Conservation (phyloP, 345 rosid genomes). For the Erucastrum elatum region DNA sequence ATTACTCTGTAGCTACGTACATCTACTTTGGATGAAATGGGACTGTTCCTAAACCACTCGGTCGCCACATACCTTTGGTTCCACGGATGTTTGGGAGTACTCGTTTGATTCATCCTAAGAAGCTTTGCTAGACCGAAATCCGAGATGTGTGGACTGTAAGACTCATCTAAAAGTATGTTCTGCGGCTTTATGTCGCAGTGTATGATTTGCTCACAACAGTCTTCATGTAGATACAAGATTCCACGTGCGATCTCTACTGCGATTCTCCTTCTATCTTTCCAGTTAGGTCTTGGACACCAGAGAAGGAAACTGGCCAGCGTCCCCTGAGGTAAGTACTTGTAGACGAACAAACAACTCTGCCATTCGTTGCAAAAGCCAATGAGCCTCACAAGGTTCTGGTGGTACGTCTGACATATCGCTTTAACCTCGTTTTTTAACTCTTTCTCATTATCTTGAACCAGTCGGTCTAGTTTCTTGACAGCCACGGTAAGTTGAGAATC, state of each 20-base stretch:
- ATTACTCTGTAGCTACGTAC: constrained; percentile 43
- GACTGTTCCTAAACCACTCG: constrained; percentile 52
- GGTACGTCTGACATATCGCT: constrained; percentile 46
- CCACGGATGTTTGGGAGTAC: constrained; percentile 45
- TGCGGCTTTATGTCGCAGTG: constrained; percentile 60
- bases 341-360: constrained; percentile 44
- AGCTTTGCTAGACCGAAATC: constrained; percentile 54
- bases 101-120: constrained; percentile 42
- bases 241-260: constrained; percentile 42
- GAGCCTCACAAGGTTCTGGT: constrained; percentile 50
- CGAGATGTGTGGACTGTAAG: constrained; percentile 34
- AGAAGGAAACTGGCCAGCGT: constrained; percentile 41
- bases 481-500: constrained; percentile 41
- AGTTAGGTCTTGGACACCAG: constrained; percentile 34
- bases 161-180: constrained; percentile 45
- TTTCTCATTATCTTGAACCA: constrained; percentile 38
- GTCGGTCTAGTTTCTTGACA: constrained; percentile 45
- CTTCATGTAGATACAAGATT: constrained; percentile 48
- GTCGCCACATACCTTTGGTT: constrained; percentile 49
- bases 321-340: constrained; percentile 46
- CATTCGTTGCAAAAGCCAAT: constrained; percentile 45
- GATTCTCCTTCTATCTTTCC: constrained; percentile 44
- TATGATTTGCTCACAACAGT: constrained; percentile 47
- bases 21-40: constrained; percentile 39
- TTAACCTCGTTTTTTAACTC: constrained; percentile 49